Base-by-base conservation (phyloP, 768 basidiomycete genomes). In the Tephrocybe sp. region DNA sequence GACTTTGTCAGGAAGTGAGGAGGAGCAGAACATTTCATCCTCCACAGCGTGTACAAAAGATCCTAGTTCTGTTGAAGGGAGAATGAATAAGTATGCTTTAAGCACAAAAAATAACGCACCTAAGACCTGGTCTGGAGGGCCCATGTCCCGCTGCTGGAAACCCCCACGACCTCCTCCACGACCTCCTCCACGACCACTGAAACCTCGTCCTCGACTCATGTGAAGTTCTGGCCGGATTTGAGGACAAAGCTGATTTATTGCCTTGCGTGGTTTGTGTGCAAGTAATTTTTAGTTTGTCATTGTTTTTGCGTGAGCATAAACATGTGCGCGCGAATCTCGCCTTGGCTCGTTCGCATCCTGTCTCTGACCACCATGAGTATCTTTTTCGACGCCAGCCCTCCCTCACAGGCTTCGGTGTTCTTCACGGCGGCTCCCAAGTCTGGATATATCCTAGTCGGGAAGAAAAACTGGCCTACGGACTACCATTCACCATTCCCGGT, bases 1-100 rank as follows among this genome's bases (percentile, higher is more conserved):
- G 22, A 99, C 93, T 75, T 91, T 96, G 70, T 95, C 86, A 2
- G 86, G 70, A 64, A 92, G 79, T 16, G 83, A 69, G 3, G 94
- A 92, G 6, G 85, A 77, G 68, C 97, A 99, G 43, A 99, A 78
- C 96, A 99, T 98, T 66, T 99, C 95, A 52, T 92, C 92, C 71
- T 99, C 96, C 32, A 98, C 96, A 12, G 95, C 89, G 65, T 98
- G 97, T 26, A 93, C 64, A 66, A 98, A 97, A 1, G 86, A 73
- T 49, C 95, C 94, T 74, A 96, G 86, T 74, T 97, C 95, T 97
- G 59, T 22, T n/a, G 21, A 40, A 40, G 35, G 22, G 31, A 31
- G 32, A 39, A 51, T 63, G 40, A 47, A 56, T 39, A 25, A 44
- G 44, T 5, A 34, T 9, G 31, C 22, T 25, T 34, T n/a, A 43